Evolutionary conservation across 345 rosid species (phyloP), one percentile per base, ranked within the genome.

Genomic region (Salix viminalis): DNA sequence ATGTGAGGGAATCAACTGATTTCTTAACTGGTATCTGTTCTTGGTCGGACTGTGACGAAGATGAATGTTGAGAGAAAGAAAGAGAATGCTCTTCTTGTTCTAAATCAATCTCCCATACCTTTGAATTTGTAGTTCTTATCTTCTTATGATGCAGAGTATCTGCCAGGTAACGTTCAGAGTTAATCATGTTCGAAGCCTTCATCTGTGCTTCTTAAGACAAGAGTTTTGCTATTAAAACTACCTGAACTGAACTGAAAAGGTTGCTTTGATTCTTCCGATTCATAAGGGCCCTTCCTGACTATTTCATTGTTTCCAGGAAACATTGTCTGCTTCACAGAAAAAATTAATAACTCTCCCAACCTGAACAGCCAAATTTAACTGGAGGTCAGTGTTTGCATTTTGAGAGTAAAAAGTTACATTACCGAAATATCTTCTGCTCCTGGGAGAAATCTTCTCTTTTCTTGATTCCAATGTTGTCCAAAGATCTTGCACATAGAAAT

Each of bases 51-150:
- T 83, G 90, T 5, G 92, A 89, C 18, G 96, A 91, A 7, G 96
- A 89, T 1, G 96, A 91, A 80, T 86, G 86, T 79, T 84, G 93
- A 14, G 96, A 89, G 42, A 86, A 86, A 0, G 92, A 89, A 44
- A 84, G 91, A 41, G 93, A 89, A 83, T 89, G 91, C 70, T 91
- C 93, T 75, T 91, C 96, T 73, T 87, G 88, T 61, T 91, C 91
- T 5, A 83, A 84, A 72, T 89, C 90, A 72, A 80, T 79, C 14
- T 89, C 93, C 84, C 84, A 87, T 26, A 66, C 74, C 48, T 76
- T 85, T 0, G 79, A 75, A 76, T 71, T 75, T 9, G 56, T 23
- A 11, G 76, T 73, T 77, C 85, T 87, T 69, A 79, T 83, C 87
- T 87, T 85, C 79, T 85, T 88, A 10, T 69, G 66, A 56, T 82